Conservation (phyloP, 208 protist species). For the Trypanosoma avium region DNA sequence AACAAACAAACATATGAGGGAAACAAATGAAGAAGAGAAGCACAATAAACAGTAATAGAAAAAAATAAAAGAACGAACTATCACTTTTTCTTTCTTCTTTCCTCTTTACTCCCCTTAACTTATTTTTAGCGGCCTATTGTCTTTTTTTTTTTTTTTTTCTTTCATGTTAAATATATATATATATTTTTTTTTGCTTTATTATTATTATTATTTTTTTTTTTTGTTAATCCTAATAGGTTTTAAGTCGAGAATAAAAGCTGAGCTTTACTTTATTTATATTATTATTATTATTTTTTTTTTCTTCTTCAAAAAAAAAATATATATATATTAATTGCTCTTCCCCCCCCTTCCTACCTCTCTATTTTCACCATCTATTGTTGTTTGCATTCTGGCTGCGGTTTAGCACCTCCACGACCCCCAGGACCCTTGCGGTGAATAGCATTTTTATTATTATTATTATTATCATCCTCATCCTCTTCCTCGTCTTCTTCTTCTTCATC, state of each 20-base stretch:
- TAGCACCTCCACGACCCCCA: constrained; percentile 8
- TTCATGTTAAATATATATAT: background rate
- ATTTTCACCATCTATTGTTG: constrained; percentile 45
- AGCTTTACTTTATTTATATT: background rate
- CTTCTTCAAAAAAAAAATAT: background rate
- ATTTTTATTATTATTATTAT: no score
- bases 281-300: background rate
- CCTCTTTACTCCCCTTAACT: background rate
- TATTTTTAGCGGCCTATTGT: background rate
- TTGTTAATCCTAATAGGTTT: constrained; percentile 4
- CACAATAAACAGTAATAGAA: no score
- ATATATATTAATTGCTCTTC: background rate
- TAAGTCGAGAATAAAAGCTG: background rate
- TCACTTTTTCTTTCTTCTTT: constrained; percentile 3
- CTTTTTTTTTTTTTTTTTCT: constrained; percentile 3
- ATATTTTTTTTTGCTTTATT: background rate
- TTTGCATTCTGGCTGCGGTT: constrained; percentile 62
- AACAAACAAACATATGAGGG: no score
- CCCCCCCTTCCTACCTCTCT: background rate
- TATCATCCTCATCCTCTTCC: constrained; percentile 35
- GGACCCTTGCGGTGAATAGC: constrained; percentile 13
- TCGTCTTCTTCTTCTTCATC: constrained; percentile 64
- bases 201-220: constrained; percentile 5
- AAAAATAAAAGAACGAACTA: no score
- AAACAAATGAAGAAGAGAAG: no score